A percentile compares a stretch with the other conserved stretches of the same genome.
phyloP scores from a whole-genome alignment of 2,329 filamentous ascomycete species.

The Colletotrichum chlorophyti region DNA sequence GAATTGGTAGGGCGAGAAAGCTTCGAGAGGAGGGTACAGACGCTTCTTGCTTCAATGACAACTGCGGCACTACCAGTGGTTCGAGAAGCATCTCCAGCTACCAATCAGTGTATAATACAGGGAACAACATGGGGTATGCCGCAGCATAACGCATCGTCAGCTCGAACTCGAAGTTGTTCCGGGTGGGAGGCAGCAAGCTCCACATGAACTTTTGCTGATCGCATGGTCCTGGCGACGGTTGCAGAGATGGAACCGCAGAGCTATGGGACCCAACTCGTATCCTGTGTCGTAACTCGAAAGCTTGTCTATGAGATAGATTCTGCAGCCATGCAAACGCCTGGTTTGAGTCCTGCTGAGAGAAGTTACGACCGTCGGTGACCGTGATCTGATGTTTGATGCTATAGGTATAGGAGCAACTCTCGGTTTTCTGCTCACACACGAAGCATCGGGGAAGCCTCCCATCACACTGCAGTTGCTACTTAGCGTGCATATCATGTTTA shows the following conservation, averaged over 20 bases:
- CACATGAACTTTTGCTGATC: neutral
- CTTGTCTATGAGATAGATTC: neutral
- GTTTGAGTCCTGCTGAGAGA: neutral
- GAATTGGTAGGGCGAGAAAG: too few species aligned
- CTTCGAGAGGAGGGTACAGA: neutral
- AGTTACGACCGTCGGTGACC: neutral
- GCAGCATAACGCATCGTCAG: neutral
- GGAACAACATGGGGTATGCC: neutral
- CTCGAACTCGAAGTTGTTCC: slow-evolving; percentile 9
- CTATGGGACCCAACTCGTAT: neutral
- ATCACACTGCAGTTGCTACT: neutral
- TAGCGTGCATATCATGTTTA: neutral
- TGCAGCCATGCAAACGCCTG: slow-evolving; percentile 3
- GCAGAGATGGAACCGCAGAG: neutral
- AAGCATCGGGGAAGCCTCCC: slow-evolving; percentile 8
- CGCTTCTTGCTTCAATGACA: neutral
- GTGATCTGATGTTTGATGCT: slow-evolving; percentile 6
- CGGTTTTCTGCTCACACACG: slow-evolving; percentile 6
- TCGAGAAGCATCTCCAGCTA: neutral
- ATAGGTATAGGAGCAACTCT: slow-evolving; percentile 13
- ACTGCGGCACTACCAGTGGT: neutral
- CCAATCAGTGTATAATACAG: neutral
- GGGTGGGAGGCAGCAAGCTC: slow-evolving; percentile 1
- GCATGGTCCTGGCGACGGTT: neutral
- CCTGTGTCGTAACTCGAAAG: neutral